Base-by-base conservation (phyloP, 257 asterid genomes). In the Solanum boliviense region DNA sequence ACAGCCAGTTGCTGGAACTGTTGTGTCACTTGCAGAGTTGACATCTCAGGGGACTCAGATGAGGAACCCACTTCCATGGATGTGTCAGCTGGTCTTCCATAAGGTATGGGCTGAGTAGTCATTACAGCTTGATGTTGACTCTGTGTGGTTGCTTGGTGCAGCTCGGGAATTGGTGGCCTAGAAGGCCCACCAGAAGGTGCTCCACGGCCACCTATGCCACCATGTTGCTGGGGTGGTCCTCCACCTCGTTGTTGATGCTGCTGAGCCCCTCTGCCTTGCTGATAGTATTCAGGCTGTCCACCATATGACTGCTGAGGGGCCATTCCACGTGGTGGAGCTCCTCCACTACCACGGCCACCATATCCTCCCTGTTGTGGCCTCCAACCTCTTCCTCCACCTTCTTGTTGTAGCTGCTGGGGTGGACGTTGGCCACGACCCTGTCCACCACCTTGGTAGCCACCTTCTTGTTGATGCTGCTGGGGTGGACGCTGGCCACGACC, bases 61-160 rank as follows among this genome's bases (percentile, higher is more conserved):
- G 95, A 94, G 44, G 97, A 89, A 92, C 95, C 90, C 83, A 93
- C 89, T 89, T 92, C 98, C 15, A 88, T 65, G 15, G 56, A 92
- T 11, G 94, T 87, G 85, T 91, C 93, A 1, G 58, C 89, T 34
- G 93, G 93, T 75, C 88, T 75, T 73, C 84, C 93, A 88, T 90
- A 91, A 6, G 94, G 89, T 74, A 36, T 65, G 46, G 93, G 90
- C 86, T 89, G 94, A 89, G 93, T 84, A 23, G 71, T 87, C 89
- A 87, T 72, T 75, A 89, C 94, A 84, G 94, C 89, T 92, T 92
- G 95, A 91, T 90, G 90, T 36, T 91, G 89, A 87, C 92, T 86
- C 93, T 87, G 93, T 89, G 93, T 27, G 86, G 86, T 93, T 65
- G 98, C 98, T 97, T 95, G 99, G 94, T 94, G 98, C 98, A 94